Conservation (phyloP, 2,329 filamentous ascomycete species). For the Erysiphe pulchra region DNA sequence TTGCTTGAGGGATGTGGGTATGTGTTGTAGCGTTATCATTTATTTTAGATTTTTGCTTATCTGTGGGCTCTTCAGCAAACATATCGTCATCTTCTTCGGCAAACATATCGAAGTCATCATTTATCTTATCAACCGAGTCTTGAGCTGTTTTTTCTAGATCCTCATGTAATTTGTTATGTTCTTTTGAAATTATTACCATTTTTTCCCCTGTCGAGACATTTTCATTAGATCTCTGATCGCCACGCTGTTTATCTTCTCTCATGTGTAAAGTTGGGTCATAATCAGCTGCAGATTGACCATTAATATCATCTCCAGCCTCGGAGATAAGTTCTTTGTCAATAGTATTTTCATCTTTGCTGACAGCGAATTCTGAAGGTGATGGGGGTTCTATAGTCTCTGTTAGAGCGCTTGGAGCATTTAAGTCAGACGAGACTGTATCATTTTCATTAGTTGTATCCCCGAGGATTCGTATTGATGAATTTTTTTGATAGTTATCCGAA, state of each 20-base stretch:
- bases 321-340: constrained; percentile 29
- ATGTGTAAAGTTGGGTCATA: constrained; percentile 79
- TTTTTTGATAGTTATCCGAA: neutral
- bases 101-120: constrained; percentile 60
- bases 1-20: constrained; percentile 18
- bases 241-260: constrained; percentile 53
- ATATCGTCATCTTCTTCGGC: constrained; percentile 50
- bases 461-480: neutral
- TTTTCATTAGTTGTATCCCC: constrained; percentile 3
- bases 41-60: constrained; percentile 3
- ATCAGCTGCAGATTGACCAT: constrained; percentile 74
- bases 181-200: constrained; percentile 28
- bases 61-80: constrained; percentile 27
- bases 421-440: constrained; percentile 8
- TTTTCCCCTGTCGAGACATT: constrained; percentile 28
- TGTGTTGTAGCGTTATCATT: constrained; percentile 5
- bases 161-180: constrained; percentile 20
- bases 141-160: constrained; percentile 24
- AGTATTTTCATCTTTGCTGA: constrained; percentile 40
- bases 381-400: constrained; percentile 10
- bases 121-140: constrained; percentile 29
- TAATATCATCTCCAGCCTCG: constrained; percentile 20
- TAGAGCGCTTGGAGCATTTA: constrained; percentile 15
- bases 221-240: constrained; percentile 35
- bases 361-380: constrained; percentile 24